Base-by-base conservation (phyloP, 2,329 filamentous ascomycete species). In the Plectosphaerella cucumerina region DNA sequence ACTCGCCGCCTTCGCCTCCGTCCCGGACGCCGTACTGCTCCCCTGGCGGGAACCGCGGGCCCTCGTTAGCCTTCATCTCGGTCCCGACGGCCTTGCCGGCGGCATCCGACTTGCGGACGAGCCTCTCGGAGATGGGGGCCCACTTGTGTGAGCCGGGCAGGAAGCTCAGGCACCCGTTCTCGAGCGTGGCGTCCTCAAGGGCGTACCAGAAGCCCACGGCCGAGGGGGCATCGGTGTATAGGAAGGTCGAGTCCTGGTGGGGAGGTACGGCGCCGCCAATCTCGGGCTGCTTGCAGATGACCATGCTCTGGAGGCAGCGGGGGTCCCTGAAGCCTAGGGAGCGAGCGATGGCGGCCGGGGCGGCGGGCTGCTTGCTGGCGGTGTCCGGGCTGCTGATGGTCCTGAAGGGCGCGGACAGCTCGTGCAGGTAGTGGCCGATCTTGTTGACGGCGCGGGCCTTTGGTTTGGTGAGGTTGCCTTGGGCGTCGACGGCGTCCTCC, bases 161-260 rank as follows among this genome's bases (percentile, higher is more conserved):
- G 70, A 97, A 96, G 56, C 86, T 89, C 62, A 99, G 69, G 62
- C 92, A 96, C 2, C 91, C 94, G 67, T 99, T 99, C 65, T 86
- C 84, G 1, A 78, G 74, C 8, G 89, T 93, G 20, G 90, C 90
- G 69, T 97, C 93, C 72, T 99, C 92, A 37, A 99, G 80, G 12
- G 94, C 94, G 68, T 97, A 96, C 94, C 94, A 99, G 73, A 93
- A 97, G 0, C 94, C 94, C 2, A 97, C 89, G 0, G 94, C 94
- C 37, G 83, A 89, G 1, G 93, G 93, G 35, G 90, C 87, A 58
- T 91, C 75, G 2, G 94, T 97, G 67, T 96, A 97, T 55, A 99
- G 61, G 60, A 97, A 99, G 1, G 90, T 92, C 57, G 83, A 90
- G 69, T 97, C 93, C 71, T 96, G 92, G 67, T 99, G 94, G 20